These are phyloP conservation scores for Lepiota subincarnata DNA, from an alignment of 768 basidiomycete genomes.

Conservation along the genomic window DNA sequence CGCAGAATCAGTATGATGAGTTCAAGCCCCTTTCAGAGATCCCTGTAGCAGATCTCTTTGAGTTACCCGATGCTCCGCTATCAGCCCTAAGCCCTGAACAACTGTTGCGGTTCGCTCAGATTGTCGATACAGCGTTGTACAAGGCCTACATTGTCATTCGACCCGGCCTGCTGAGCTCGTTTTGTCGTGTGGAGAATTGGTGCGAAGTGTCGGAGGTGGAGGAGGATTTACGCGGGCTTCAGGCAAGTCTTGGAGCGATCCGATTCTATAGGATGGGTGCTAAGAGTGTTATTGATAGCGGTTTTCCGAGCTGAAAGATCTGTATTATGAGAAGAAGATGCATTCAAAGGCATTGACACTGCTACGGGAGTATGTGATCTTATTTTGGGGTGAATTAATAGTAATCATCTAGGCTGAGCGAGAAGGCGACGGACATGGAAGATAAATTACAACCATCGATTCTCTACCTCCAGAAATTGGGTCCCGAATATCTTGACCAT, in stretches of 20 bases:
- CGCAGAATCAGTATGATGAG: conserved; percentile 61
- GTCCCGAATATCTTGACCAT: conserved; percentile 74
- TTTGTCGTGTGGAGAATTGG: conserved; percentile 94
- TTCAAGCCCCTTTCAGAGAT: conserved; percentile 68
- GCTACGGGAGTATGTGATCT: conserved; percentile 67
- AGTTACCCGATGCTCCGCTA: conserved; percentile 72
- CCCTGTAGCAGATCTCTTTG: conserved; percentile 71
- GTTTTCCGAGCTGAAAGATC: conserved; percentile 83
- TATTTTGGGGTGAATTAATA: not conserved
- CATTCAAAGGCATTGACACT: conserved; percentile 83
- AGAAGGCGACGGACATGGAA: conserved; percentile 67
- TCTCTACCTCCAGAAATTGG: conserved; percentile 86
- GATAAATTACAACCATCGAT: conserved; percentile 85
- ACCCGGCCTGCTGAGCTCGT: conserved; percentile 75
- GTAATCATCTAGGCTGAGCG: conserved; percentile 57
- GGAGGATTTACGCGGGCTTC: conserved; percentile 72
- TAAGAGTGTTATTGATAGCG: conserved; percentile 48
- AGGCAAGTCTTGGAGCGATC: conserved; percentile 44
- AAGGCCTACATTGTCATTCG: conserved; percentile 85
- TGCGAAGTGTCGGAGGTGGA: conserved; percentile 85
- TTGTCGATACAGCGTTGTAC: conserved; percentile 93
- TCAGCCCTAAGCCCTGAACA: conserved; percentile 75
- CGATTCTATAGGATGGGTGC: not conserved
- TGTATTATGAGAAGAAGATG: conserved; percentile 96
- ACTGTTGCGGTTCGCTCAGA: conserved; percentile 83